These are phyloP conservation scores for Gremmenia infestans DNA, from an alignment of 2,329 filamentous ascomycete species.

Conservation along the genomic window DNA sequence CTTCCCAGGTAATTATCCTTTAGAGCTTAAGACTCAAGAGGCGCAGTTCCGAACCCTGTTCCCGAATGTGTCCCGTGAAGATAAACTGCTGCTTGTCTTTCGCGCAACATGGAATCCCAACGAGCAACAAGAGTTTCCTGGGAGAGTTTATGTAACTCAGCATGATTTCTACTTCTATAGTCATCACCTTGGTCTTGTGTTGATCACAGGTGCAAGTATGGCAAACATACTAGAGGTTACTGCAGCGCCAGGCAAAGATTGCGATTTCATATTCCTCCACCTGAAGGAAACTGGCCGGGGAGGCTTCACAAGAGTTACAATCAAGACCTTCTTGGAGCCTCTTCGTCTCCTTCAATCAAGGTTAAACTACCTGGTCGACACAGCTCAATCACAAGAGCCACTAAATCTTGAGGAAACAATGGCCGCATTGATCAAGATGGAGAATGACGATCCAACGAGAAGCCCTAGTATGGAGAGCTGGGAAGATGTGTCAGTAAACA, in stretches of 20 bases:
- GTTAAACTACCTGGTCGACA: slow-evolving; percentile 79
- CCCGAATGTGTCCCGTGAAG: slow-evolving; percentile 68
- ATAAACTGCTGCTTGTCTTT: slow-evolving; percentile 88
- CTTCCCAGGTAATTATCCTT: slow-evolving; percentile 73
- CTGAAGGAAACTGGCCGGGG: slow-evolving; percentile 34
- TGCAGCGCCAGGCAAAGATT: slow-evolving; percentile 81
- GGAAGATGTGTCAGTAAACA: slow-evolving; percentile 69
- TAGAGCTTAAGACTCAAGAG: slow-evolving; percentile 78
- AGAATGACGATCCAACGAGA: slow-evolving; percentile 52
- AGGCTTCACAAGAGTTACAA: slow-evolving; percentile 55
- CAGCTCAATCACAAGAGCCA: slow-evolving; percentile 67
- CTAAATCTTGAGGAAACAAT: slow-evolving; percentile 66
- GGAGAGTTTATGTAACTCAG: slow-evolving; percentile 82
- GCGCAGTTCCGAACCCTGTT: slow-evolving; percentile 92
- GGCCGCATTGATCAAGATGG: slow-evolving; percentile 68
- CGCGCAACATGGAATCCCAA: slow-evolving; percentile 79
- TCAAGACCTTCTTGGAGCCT: slow-evolving; percentile 92
- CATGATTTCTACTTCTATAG: slow-evolving; percentile 95
- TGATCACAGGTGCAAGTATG: slow-evolving; percentile 74
- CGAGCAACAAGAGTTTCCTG: slow-evolving; percentile 71
- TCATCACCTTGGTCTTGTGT: slow-evolving; percentile 84
- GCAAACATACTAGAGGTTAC: slow-evolving; percentile 80
- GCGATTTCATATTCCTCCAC: slow-evolving; percentile 88
- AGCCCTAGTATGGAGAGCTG: slow-evolving; percentile 82
- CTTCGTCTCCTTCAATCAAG: slow-evolving; percentile 75